Evolutionary conservation across 192 early-diverging fungal genomes (phyloP).

Genomic region (Rhizophagus clarus): DNA sequence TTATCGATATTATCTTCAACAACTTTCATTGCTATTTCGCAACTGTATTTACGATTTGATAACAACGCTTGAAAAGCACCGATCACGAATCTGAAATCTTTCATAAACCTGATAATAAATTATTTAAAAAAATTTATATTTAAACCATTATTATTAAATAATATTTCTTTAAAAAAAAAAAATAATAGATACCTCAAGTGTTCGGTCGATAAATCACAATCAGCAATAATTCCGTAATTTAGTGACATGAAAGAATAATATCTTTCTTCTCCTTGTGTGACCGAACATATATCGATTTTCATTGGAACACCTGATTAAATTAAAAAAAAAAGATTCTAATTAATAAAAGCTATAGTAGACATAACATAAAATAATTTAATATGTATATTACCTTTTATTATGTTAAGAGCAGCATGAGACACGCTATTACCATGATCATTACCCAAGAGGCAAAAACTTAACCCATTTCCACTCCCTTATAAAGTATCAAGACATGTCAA

Average conservation of each 20-base stretch:
- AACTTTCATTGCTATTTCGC: constrained; percentile 48
- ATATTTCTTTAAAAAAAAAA: neutral
- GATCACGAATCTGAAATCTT: constrained; percentile 47
- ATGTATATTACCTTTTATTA: constrained; percentile 42
- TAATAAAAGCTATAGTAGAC: neutral
- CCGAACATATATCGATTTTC: constrained; percentile 60
- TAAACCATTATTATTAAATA: neutral
- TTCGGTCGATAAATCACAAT: constrained; percentile 60
- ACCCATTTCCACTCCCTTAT: constrained; percentile 52
- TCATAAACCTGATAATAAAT: constrained; percentile 52
- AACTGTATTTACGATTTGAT: constrained; percentile 39
- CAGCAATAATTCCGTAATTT: constrained; percentile 58
- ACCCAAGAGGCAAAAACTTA: constrained; percentile 53
- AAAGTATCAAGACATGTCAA: neutral
- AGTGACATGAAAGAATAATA: constrained; percentile 60
- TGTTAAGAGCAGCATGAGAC: constrained; percentile 38
- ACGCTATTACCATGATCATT: constrained; percentile 45
- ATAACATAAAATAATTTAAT: neutral
- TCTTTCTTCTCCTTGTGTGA: constrained; percentile 46
- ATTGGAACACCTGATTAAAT: constrained; percentile 46
- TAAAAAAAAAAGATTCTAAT: constrained; percentile 28
- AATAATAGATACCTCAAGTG: constrained; percentile 41
- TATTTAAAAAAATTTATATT: neutral
- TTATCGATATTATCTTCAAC: constrained; percentile 43
- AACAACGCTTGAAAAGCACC: constrained; percentile 50